Conservation (phyloP, 1,284 basidiomycete species). For the Pseudozyma tsukubaensis region DNA sequence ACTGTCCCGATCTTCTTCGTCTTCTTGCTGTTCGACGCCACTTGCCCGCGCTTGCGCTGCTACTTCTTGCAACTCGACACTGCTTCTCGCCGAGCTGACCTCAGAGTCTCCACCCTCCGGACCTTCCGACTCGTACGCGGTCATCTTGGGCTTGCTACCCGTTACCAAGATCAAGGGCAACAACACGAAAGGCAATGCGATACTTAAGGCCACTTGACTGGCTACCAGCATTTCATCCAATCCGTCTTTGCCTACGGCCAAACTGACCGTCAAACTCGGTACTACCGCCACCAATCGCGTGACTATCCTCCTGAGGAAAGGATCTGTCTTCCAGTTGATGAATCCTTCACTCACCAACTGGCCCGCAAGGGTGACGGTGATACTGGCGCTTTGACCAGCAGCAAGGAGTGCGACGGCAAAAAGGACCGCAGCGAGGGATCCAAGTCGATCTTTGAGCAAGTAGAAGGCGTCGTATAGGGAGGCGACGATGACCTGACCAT, state of each 20-base stretch:
- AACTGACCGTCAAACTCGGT: conserved; percentile 85
- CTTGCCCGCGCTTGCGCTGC: not conserved
- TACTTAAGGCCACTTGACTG: conserved; percentile 86
- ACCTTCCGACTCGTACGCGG: conserved; percentile 19
- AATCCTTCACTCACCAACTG: conserved; percentile 94
- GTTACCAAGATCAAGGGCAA: conserved; percentile 63
- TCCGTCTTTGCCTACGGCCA: conserved; percentile 79
- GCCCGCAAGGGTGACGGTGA: conserved; percentile 91
- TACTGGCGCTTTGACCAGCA: conserved; percentile 89
- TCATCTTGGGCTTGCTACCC: conserved; percentile 50
- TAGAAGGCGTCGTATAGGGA: conserved; percentile 63
- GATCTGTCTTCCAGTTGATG: conserved; percentile 86
- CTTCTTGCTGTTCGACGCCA: too few species aligned
- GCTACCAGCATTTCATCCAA: conserved; percentile 85
- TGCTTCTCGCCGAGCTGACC: conserved; percentile 17
- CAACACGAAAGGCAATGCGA: conserved; percentile 80
- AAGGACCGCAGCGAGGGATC: conserved; percentile 54
- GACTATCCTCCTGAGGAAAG: conserved; percentile 81
- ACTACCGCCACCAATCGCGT: conserved; percentile 87
- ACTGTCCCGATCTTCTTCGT: not conserved
- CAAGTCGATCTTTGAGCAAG: conserved; percentile 53
- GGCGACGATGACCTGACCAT: conserved; percentile 53
- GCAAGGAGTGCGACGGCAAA: conserved; percentile 71
- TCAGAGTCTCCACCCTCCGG: not conserved
- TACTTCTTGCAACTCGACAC: conserved; percentile 6